Conservation (phyloP, 2,329 filamentous ascomycete genomes). For the Graphilbum sp. region DNA sequence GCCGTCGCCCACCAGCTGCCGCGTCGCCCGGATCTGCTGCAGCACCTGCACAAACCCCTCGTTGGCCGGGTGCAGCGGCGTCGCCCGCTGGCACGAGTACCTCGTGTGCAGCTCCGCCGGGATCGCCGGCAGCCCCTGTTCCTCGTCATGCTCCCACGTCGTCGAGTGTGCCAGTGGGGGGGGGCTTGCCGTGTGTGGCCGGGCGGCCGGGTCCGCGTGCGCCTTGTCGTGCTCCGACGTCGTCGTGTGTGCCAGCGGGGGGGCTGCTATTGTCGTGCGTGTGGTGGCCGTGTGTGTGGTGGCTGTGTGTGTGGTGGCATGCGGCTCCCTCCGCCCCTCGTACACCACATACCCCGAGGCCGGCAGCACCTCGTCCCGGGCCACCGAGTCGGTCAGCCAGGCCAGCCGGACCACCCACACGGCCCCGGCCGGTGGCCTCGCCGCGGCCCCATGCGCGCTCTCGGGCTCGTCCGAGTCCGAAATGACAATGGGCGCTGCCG, state of each 20-base stretch:
- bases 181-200: no score
- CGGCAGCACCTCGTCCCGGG: slow-evolving; percentile 26
- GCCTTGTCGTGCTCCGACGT: slow-evolving; percentile 1
- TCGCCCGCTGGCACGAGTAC: slow-evolving; percentile 71
- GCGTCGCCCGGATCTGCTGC: slow-evolving; percentile 54
- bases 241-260: background rate
- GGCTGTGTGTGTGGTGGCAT: background rate
- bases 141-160: slow-evolving; percentile 1
- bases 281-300: background rate
- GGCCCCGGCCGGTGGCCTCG: background rate
- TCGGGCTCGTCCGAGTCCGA: background rate
- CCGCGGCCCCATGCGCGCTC: background rate
- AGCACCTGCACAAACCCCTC: slow-evolving; percentile 57
- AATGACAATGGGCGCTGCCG: background rate
- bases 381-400: slow-evolving; percentile 41
- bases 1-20: slow-evolving; percentile 56
- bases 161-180: background rate
- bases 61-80: slow-evolving; percentile 56
- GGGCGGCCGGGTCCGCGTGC: no score
- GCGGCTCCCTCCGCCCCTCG: slow-evolving; percentile 23
- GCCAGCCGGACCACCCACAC: slow-evolving; percentile 37
- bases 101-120: slow-evolving; percentile 49
- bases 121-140: slow-evolving; percentile 44
- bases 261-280: background rate
- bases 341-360: slow-evolving; percentile 37